A percentile compares a stretch with the other conserved stretches of the same genome.
Conservation (phyloP, 805 yeast genomes). For the Candida morakotiae region DNA sequence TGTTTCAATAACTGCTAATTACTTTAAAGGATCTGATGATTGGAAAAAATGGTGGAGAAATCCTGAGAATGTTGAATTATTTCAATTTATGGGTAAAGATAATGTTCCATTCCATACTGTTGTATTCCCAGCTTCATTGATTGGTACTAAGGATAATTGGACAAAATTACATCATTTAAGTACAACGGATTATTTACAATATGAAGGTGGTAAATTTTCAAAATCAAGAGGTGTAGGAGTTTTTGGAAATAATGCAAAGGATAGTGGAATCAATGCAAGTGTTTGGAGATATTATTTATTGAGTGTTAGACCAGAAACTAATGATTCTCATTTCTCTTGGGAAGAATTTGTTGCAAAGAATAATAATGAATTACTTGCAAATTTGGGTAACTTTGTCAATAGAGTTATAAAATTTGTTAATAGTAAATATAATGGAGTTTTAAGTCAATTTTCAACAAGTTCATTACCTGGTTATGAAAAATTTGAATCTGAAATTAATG, state of each 20-base stretch:
- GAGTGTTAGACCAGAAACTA: slow-evolving; percentile 88
- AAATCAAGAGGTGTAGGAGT: slow-evolving; percentile 98
- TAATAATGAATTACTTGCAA: slow-evolving; percentile 90
- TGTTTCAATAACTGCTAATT: slow-evolving; percentile 92
- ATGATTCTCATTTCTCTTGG: slow-evolving; percentile 98
- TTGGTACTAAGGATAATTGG: slow-evolving; percentile 89
- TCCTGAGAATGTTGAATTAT: slow-evolving; percentile 83
- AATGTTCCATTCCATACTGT: slow-evolving; percentile 99
- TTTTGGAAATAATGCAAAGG: slow-evolving; percentile 95
- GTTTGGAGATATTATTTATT: slow-evolving; percentile 98
- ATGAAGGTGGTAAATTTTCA: slow-evolving; percentile 97
- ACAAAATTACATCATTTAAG: slow-evolving; percentile 85
- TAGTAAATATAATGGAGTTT: slow-evolving; percentile 88
- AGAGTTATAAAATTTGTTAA: slow-evolving; percentile 85
- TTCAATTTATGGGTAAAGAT: slow-evolving; percentile 99
- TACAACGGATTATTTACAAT: slow-evolving; percentile 95
- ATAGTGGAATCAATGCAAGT: slow-evolving; percentile 83
- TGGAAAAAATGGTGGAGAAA: slow-evolving; percentile 95
- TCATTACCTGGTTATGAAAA: slow-evolving; percentile 44
- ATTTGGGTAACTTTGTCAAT: slow-evolving; percentile 94
- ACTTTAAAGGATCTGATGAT: slow-evolving; percentile 41
- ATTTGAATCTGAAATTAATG: slow-evolving; percentile 55
- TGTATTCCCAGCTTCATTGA: slow-evolving; percentile 88
- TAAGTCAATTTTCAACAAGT: slow-evolving; percentile 60
- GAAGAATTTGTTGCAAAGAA: slow-evolving; percentile 90